Evolutionary conservation across 371 early-diverging fungal species (phyloP).

Genomic region (Mucor racemosus): DNA sequence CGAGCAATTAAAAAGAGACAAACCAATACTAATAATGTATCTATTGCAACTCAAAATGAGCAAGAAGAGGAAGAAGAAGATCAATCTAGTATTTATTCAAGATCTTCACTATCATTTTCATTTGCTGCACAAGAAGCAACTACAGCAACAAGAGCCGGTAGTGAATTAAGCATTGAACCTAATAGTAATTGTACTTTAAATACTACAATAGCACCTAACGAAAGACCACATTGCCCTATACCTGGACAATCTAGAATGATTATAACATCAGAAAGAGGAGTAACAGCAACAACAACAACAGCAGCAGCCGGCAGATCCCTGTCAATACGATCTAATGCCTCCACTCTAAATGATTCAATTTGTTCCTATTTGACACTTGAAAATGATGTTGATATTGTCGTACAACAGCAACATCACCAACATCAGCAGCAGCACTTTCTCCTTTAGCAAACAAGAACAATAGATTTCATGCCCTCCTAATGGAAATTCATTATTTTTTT

Average conservation of each 20-base stretch:
- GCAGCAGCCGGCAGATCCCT: background rate
- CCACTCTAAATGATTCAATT: conserved; percentile 23
- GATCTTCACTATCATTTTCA: conserved; percentile 14
- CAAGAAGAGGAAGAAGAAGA: conserved; percentile 34
- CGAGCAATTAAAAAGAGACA: conserved; percentile 19
- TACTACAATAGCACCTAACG: conserved; percentile 5
- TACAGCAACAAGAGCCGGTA: conserved; percentile 2
- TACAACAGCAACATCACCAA: background rate
- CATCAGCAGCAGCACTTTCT: background rate
- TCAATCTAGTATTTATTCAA: conserved; percentile 23
- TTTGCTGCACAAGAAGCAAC: conserved; percentile 4
- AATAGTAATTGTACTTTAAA: background rate
- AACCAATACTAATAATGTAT: background rate
- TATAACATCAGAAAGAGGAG: background rate
- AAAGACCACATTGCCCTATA: conserved; percentile 20
- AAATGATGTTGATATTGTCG: conserved; percentile 3
- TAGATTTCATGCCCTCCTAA: background rate
- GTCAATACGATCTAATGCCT: conserved; percentile 12
- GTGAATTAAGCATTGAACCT: conserved; percentile 12
- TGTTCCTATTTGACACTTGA: conserved; percentile 19
- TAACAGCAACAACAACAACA: too few relatives aligned
- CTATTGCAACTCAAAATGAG: background rate
- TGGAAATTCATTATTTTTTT: background rate
- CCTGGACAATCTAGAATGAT: background rate
- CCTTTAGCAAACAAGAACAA: background rate